Evolutionary conservation across 2,329 filamentous ascomycete species (phyloP).

Genomic region (Fonsecaea nubica): DNA sequence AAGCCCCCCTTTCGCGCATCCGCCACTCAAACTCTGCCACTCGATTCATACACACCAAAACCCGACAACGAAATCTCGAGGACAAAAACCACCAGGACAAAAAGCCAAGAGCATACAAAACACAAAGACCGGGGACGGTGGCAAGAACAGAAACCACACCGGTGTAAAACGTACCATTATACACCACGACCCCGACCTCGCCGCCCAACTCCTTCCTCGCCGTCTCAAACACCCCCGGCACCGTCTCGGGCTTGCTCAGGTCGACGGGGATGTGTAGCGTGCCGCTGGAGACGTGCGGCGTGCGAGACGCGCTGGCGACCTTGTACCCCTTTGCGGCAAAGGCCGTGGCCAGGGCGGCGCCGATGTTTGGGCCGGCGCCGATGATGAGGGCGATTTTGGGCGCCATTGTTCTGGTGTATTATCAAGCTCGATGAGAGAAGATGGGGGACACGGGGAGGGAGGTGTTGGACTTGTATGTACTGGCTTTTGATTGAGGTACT

Average conservation of each 20-base stretch:
- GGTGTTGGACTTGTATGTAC: too few relatives aligned
- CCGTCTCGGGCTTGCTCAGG: slow-evolving; percentile 44
- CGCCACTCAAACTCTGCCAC: neutral
- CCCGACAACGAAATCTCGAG: too few relatives aligned
- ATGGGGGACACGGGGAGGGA: too few relatives aligned
- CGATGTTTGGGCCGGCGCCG: slow-evolving; percentile 53
- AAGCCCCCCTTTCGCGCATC: too few relatives aligned
- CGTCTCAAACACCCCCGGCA: slow-evolving; percentile 49
- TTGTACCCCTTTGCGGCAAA: slow-evolving; percentile 54
- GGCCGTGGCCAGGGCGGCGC: slow-evolving; percentile 45
- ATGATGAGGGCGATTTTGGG: slow-evolving; percentile 47
- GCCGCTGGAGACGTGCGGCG: neutral
- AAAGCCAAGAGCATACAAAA: too few relatives aligned
- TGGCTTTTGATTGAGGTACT: too few relatives aligned
- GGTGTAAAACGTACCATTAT: slow-evolving; percentile 42
- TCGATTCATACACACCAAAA: too few relatives aligned
- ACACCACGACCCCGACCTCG: slow-evolving; percentile 54
- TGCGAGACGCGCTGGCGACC: slow-evolving; percentile 48
- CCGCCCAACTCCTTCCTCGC: slow-evolving; percentile 47
- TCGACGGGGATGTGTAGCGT: slow-evolving; percentile 46
- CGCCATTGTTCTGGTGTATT: neutral
- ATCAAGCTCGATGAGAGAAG: neutral
- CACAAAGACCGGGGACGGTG: too few relatives aligned
- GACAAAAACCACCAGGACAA: too few relatives aligned
- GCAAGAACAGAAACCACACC: neutral